These are phyloP conservation scores for Neonectria sp. DNA, from an alignment of 2,329 filamentous ascomycete species.

Conservation along the genomic window DNA sequence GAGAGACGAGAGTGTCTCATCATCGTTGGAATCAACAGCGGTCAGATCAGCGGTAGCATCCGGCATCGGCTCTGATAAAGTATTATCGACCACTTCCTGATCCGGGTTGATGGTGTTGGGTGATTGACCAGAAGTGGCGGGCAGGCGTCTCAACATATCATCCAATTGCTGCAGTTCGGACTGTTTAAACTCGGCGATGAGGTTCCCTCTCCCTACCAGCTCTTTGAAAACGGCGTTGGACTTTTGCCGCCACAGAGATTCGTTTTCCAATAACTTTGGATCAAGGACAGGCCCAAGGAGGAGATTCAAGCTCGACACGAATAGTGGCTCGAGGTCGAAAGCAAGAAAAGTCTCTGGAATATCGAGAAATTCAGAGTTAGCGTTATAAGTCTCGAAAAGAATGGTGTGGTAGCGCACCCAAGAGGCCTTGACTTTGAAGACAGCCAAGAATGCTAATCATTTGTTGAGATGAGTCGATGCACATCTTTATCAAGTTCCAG, in stretches of 20 bases:
- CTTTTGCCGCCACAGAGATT: constrained; percentile 56
- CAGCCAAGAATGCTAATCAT: constrained; percentile 58
- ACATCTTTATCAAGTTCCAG: constrained; percentile 53
- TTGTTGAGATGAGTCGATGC: constrained; percentile 53
- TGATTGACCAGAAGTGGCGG: constrained; percentile 22
- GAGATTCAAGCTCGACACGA: constrained; percentile 60
- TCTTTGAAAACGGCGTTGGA: constrained; percentile 62
- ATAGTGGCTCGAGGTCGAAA: constrained; percentile 62
- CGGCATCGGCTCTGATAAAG: neutral
- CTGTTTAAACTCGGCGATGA: constrained; percentile 60
- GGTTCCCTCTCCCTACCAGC: constrained; percentile 62
- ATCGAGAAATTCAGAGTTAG: neutral
- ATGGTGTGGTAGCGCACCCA: constrained; percentile 54
- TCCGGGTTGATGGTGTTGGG: constrained; percentile 19
- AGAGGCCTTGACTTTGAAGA: constrained; percentile 61
- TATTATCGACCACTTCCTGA: constrained; percentile 32
- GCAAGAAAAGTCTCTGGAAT: constrained; percentile 62
- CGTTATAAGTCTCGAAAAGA: neutral
- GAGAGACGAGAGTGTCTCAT: constrained; percentile 36
- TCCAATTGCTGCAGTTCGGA: constrained; percentile 63
- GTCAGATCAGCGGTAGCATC: constrained; percentile 10
- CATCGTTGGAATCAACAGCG: constrained; percentile 23
- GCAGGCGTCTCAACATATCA: constrained; percentile 53
- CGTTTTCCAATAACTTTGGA: constrained; percentile 52
- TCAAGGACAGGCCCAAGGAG: constrained; percentile 57